These are phyloP conservation scores for Pseudogymnoascus sp. DNA, from an alignment of 2,329 filamentous ascomycete genomes.

Conservation along the genomic window DNA sequence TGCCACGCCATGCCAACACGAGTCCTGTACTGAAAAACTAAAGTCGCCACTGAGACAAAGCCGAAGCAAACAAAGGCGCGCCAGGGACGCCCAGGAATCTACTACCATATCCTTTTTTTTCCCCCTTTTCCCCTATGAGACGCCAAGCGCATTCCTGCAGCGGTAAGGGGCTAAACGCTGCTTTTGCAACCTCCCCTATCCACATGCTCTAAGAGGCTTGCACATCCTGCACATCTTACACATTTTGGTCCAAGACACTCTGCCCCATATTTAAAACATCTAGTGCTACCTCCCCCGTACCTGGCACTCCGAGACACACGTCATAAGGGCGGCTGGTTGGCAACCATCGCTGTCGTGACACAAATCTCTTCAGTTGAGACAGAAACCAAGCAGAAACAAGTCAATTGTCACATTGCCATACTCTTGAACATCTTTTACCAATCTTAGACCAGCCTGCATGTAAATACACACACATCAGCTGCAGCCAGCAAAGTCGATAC, in stretches of 20 bases:
- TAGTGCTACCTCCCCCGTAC: not conserved
- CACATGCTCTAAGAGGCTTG: not conserved
- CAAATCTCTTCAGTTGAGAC: conserved; percentile 5
- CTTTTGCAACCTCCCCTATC: not conserved
- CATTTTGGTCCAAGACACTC: not conserved
- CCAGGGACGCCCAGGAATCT: not conserved
- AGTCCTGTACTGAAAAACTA: not conserved
- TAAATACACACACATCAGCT: not conserved
- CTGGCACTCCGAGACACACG: not conserved
- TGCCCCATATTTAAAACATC: not conserved
- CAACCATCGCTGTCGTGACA: not conserved
- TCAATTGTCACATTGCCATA: conserved; percentile 6
- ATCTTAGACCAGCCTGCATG: not conserved
- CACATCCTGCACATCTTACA: not conserved
- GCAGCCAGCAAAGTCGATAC: not conserved
- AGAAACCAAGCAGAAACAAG: not conserved
- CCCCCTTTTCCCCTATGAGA: no score
- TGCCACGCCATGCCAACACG: not conserved
- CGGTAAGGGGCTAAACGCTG: not conserved
- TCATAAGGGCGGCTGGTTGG: not conserved
- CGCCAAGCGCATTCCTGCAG: not conserved
- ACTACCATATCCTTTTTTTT: not conserved
- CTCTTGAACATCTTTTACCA: conserved; percentile 2
- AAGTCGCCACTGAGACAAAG: not conserved
- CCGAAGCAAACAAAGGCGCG: not conserved